A percentile compares a stretch with the other conserved stretches of the same genome.
These are phyloP conservation scores for Kurtzmaniella quercitrusa DNA, from an alignment of 1,139 yeast species.

Conservation along the genomic window DNA sequence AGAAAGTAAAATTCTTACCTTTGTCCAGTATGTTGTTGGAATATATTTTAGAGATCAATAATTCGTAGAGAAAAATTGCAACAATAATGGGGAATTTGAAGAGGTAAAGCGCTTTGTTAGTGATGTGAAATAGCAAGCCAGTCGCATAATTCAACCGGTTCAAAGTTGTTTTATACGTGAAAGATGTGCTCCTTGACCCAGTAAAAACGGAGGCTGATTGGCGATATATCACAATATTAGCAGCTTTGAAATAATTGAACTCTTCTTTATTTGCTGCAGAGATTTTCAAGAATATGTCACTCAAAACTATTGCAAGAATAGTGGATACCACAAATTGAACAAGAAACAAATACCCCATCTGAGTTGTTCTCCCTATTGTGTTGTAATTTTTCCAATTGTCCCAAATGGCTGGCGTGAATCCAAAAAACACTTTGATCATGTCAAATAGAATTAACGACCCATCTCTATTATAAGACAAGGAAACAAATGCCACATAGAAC, in stretches of 20 bases:
- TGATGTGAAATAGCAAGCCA: slow-evolving; percentile 1
- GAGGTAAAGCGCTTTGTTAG: slow-evolving; percentile 16
- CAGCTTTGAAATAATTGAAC: slow-evolving; percentile 38
- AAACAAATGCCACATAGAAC: slow-evolving; percentile 53
- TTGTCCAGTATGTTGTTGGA: slow-evolving; percentile 12
- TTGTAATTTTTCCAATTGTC: slow-evolving; percentile 52
- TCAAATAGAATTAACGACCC: slow-evolving; percentile 52
- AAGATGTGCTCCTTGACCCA: slow-evolving; percentile 7
- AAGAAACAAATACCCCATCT: slow-evolving; percentile 51
- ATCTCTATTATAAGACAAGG: slow-evolving; percentile 43
- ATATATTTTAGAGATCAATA: slow-evolving; percentile 17
- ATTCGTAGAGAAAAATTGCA: slow-evolving; percentile 31
- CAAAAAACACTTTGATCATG: slow-evolving; percentile 53
- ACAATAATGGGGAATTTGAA: slow-evolving; percentile 34
- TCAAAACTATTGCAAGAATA: slow-evolving; percentile 55
- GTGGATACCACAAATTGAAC: slow-evolving; percentile 57
- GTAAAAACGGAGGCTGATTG: slow-evolving; percentile 10
- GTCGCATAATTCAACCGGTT: slow-evolving; percentile 2
- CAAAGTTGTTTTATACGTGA: slow-evolving; percentile 11
- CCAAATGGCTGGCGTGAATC: slow-evolving; percentile 66
- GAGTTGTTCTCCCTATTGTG: slow-evolving; percentile 43
- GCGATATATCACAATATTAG: slow-evolving; percentile 31
- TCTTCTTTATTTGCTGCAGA: slow-evolving; percentile 37
- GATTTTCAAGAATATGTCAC: slow-evolving; percentile 39
- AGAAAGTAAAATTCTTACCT: slow-evolving; percentile 34